phyloP scores from a whole-genome alignment of 2,329 filamentous ascomycete species.

The Fusarium sp. region DNA sequence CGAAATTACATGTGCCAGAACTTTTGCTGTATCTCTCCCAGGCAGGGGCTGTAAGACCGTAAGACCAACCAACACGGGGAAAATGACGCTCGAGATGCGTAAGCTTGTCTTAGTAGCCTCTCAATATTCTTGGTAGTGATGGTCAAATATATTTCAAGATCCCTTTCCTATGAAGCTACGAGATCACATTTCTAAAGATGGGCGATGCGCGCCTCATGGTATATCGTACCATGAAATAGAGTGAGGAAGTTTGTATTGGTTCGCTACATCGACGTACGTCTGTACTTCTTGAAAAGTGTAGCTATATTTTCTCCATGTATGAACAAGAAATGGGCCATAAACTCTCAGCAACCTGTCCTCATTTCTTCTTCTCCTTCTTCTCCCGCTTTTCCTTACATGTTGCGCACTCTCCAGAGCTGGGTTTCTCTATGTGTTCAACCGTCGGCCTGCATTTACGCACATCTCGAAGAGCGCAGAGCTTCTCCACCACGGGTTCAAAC shows the following conservation, averaged over 20 bases:
- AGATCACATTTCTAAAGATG: fast-evolving
- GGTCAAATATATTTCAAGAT: fast-evolving
- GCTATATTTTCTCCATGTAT: fast-evolving
- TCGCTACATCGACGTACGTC: not conserved
- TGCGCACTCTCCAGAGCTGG: not conserved
- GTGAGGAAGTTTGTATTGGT: fast-evolving
- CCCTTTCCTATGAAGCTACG: fast-evolving
- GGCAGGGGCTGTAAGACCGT: not conserved
- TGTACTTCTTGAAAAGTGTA: fast-evolving
- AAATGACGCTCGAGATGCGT: not conserved
- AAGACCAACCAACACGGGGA: not conserved
- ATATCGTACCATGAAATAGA: not conserved
- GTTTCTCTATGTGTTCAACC: not conserved
- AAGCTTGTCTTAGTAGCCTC: not conserved
- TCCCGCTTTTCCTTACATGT: not conserved
- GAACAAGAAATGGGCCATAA: fast-evolving
- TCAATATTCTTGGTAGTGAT: fast-evolving
- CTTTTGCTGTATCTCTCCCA: fast-evolving
- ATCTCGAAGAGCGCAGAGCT: fast-evolving
- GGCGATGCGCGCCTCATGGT: not conserved
- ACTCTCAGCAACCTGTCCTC: fast-evolving
- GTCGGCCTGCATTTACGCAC: fast-evolving
- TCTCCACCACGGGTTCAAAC: not conserved
- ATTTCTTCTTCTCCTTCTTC: not conserved
- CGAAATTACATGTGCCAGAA: not conserved